Conservation (phyloP, 176 grass and related monocot species). For the Musa itinerans region DNA sequence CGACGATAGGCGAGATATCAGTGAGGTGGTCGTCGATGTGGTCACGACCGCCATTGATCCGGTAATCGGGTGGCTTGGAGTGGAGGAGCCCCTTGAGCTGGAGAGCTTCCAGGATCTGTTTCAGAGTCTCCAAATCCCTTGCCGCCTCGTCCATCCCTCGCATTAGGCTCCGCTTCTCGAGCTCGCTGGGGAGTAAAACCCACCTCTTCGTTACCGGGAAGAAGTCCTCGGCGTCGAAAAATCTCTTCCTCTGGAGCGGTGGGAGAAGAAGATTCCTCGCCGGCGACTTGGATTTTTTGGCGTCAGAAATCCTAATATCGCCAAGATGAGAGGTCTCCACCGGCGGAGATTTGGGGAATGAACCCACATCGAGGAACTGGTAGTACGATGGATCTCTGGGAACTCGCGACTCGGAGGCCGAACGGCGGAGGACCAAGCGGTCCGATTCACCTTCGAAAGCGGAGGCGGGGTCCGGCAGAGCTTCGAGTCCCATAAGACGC, state of each 20-base stretch:
- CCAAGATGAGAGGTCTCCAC: not conserved
- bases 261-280: not conserved
- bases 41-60: slow-evolving; percentile 11
- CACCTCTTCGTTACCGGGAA: slow-evolving; percentile 30
- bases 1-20: slow-evolving; percentile 28
- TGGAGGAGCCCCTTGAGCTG: slow-evolving; percentile 88
- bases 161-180: slow-evolving; percentile 26
- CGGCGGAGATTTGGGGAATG: slow-evolving; percentile 20
- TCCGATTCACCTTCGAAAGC: not conserved
- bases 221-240: slow-evolving; percentile 24
- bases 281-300: not conserved
- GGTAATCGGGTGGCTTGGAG: slow-evolving; percentile 4
- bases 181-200: slow-evolving; percentile 19
- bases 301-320: not conserved
- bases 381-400: slow-evolving; percentile 17
- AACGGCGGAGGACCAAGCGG: slow-evolving; percentile 23
- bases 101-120: slow-evolving; percentile 80
- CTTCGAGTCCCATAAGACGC: slow-evolving; percentile 37
- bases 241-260: slow-evolving; percentile 24
- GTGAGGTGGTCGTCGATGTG: not conserved
- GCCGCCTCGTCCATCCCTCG: slow-evolving; percentile 32
- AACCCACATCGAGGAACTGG: slow-evolving; percentile 28
- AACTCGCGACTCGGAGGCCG: slow-evolving; percentile 30
- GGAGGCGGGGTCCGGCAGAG: slow-evolving; percentile 13
- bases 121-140: slow-evolving; percentile 73